phyloP scores from a whole-genome alignment of 176 grass and related monocot species.

The Saccharum officinarum region DNA sequence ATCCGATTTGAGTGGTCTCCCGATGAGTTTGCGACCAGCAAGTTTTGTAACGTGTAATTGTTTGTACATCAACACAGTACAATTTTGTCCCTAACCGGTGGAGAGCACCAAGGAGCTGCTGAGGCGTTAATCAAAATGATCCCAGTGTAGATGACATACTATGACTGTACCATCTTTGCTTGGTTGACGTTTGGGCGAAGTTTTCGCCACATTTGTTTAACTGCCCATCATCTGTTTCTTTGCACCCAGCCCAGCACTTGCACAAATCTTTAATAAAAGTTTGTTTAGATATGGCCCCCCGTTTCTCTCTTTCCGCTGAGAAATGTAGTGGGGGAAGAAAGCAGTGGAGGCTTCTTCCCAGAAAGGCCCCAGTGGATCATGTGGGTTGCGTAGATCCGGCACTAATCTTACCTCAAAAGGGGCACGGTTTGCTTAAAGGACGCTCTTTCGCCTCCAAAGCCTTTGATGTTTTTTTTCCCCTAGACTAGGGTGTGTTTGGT shows the following conservation, averaged over 20 bases:
- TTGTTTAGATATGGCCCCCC: slow-evolving; percentile 33
- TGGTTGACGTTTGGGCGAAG: slow-evolving; percentile 28
- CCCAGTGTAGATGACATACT: slow-evolving; percentile 25
- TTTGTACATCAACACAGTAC: slow-evolving; percentile 33
- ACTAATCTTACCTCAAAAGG: slow-evolving; percentile 82
- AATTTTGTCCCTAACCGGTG: slow-evolving; percentile 38
- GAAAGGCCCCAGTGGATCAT: slow-evolving; percentile 51
- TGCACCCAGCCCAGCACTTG: slow-evolving; percentile 45
- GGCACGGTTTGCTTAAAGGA: slow-evolving; percentile 38
- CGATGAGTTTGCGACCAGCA: slow-evolving; percentile 31
- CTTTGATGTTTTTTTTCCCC: slow-evolving; percentile 5
- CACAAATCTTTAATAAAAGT: slow-evolving; percentile 42
- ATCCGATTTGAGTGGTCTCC: slow-evolving; percentile 10
- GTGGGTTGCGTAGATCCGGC: slow-evolving; percentile 84
- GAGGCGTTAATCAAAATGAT: slow-evolving; percentile 9
- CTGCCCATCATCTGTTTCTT: slow-evolving; percentile 20
- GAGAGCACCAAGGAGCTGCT: background rate
- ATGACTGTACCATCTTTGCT: slow-evolving; percentile 7
- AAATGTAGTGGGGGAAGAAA: slow-evolving; percentile 51
- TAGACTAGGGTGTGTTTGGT: too few species aligned
- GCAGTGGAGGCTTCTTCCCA: slow-evolving; percentile 40
- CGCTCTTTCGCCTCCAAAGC: slow-evolving; percentile 14
- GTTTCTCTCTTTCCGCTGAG: slow-evolving; percentile 38
- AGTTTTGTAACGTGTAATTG: slow-evolving; percentile 51
- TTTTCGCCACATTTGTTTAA: slow-evolving; percentile 32